Percentiles rank a stretch among this genome's conserved stretches.
phyloP scores from a whole-genome alignment of 176 grass and related monocot species.

The Oryza officinalis region DNA sequence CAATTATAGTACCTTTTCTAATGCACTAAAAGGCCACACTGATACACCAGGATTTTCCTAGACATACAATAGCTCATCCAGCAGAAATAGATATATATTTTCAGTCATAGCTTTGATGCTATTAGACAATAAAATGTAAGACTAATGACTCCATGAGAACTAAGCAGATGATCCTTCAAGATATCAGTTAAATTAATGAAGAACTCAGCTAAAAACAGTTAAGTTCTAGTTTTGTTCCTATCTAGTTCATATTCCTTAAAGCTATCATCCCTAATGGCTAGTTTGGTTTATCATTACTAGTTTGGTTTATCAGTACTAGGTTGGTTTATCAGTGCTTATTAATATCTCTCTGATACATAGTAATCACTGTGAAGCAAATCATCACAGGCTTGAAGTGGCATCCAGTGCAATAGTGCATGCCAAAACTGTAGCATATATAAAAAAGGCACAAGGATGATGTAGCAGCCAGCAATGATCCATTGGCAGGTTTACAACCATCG shows the following conservation, averaged over 20 bases:
- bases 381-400: background rate
- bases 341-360: background rate
- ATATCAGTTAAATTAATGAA: slow-evolving; percentile 10
- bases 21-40: slow-evolving; percentile 6
- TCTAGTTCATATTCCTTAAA: slow-evolving; percentile 2
- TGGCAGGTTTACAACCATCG: background rate
- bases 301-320: background rate
- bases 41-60: background rate
- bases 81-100: background rate
- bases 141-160: background rate
- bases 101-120: background rate
- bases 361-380: background rate
- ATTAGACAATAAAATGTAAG: background rate
- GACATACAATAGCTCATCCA: background rate
- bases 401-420: background rate
- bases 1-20: background rate
- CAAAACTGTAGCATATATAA: background rate
- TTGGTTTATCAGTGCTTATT: background rate
- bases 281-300: background rate
- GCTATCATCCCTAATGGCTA: background rate
- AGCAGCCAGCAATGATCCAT: background rate
- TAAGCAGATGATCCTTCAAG: background rate
- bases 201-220: background rate
- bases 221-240: background rate
- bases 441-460: background rate